These are phyloP conservation scores for Gloeopeniophorella convolvens DNA, from an alignment of 768 basidiomycete genomes.

Conservation along the genomic window DNA sequence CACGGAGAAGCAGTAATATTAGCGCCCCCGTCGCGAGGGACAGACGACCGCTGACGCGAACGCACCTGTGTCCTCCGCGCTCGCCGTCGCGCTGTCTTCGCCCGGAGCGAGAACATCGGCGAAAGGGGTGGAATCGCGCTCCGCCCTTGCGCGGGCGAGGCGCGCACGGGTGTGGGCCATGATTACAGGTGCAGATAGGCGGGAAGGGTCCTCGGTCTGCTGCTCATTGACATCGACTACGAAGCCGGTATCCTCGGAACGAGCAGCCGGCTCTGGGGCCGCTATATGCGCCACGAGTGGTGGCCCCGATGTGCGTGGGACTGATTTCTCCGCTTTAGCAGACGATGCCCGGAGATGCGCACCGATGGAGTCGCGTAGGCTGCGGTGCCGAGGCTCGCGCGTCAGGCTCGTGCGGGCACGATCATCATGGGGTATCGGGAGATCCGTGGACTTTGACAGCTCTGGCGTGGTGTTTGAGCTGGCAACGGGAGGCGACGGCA, in stretches of 20 bases:
- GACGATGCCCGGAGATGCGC: conserved; percentile 34
- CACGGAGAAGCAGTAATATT: neutral
- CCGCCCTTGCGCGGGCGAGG: conserved; percentile 15
- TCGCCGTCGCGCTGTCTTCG: no score
- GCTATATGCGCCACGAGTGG: neutral
- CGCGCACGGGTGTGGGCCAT: conserved; percentile 29
- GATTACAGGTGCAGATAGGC: conserved; percentile 22
- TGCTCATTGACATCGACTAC: no score
- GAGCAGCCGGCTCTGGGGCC: conserved; percentile 25
- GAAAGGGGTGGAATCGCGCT: no score
- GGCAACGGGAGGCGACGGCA: neutral
- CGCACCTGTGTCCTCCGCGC: no score
- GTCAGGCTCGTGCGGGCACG: neutral
- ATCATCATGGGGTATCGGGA: neutral
- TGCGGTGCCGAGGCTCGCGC: conserved; percentile 33
- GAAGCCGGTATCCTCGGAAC: no score
- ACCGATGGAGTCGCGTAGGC: conserved; percentile 42
- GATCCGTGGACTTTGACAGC: neutral
- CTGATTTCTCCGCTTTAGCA: conserved; percentile 1
- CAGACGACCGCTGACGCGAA: no score
- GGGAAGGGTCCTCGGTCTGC: conserved; percentile 12
- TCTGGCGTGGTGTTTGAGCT: neutral
- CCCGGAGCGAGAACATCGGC: no score
- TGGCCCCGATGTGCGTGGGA: neutral
- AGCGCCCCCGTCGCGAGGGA: conserved; percentile 10